Evolutionary conservation across 106 monocot species (phyloP).

Genomic region (Acorus calamus): DNA sequence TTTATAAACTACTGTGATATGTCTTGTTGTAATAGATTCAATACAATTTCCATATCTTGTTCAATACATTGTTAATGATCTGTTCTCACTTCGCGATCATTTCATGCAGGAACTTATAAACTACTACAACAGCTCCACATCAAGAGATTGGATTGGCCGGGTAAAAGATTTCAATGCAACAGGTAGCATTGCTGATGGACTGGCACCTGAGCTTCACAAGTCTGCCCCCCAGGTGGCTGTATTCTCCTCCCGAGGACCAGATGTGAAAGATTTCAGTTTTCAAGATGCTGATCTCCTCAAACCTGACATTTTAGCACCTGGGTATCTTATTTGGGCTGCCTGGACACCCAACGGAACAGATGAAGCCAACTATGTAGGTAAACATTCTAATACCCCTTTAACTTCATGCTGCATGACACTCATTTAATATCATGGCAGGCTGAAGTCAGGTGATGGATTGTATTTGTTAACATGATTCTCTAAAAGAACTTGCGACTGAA

Average conservation of each 20-base stretch:
- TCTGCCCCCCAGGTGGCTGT: constrained; percentile 91
- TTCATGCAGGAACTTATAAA: constrained; percentile 61
- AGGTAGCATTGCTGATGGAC: constrained; percentile 75
- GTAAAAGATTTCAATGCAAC: constrained; percentile 50
- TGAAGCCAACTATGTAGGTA: constrained; percentile 81
- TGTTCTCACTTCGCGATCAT: background rate
- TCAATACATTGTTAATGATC: background rate
- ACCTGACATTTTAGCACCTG: constrained; percentile 93
- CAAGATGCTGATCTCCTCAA: constrained; percentile 97
- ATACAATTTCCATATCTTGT: no score
- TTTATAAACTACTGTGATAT: no score
- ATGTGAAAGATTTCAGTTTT: constrained; percentile 96
- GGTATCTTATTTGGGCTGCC: constrained; percentile 97
- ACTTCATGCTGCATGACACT: background rate
- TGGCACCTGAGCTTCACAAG: constrained; percentile 73
- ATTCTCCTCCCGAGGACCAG: constrained; percentile 93
- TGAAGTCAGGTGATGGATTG: no score
- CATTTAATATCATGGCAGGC: no score
- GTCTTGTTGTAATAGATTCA: no score
- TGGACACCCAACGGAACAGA: constrained; percentile 99
- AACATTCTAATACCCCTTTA: background rate
- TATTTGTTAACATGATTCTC: no score
- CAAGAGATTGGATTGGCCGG: constrained; percentile 82
- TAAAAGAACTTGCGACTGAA: no score
- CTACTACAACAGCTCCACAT: constrained; percentile 76